Evolutionary conservation across 371 early-diverging fungal genomes (phyloP).

Genomic region (Mucor racemosus): DNA sequence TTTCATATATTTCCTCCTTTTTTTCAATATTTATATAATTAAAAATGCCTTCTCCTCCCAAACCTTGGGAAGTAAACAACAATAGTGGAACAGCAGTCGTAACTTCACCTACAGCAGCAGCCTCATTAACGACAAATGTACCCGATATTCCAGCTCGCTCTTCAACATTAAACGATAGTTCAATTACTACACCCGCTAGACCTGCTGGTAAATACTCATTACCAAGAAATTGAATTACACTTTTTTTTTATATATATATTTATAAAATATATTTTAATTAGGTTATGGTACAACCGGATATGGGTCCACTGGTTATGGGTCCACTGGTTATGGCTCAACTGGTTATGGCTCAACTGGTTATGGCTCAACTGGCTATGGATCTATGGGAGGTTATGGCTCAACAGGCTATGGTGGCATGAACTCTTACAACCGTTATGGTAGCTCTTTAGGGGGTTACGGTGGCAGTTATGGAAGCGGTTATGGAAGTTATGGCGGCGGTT

Average conservation of each 20-base stretch:
- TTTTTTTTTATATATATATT: too few species aligned
- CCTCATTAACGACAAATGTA: constrained; percentile 26
- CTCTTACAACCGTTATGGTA: constrained; percentile 44
- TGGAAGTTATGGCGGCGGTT: constrained; percentile 49
- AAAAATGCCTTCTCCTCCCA: constrained; percentile 73
- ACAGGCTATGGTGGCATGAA: constrained; percentile 56
- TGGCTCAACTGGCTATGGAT: constrained; percentile 26
- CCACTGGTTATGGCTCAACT: constrained; percentile 4
- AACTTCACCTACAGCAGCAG: constrained; percentile 28
- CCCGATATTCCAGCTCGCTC: constrained; percentile 25
- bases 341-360: constrained; percentile 14
- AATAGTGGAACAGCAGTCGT: constrained; percentile 14
- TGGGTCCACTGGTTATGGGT: constrained; percentile 6
- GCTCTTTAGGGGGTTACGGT: too few species aligned
- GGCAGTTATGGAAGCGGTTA: constrained; percentile 37
- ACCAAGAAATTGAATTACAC: too few species aligned
- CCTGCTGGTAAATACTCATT: constrained; percentile 27
- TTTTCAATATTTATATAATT: not conserved
- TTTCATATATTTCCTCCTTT: not conserved
- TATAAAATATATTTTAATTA: too few species aligned
- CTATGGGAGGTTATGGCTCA: constrained; percentile 40
- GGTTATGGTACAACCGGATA: constrained; percentile 10
- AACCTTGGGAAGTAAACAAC: constrained; percentile 84
- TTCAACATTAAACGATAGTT: constrained; percentile 13
- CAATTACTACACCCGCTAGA: constrained; percentile 23